These are phyloP conservation scores for Chenopodium suecicum DNA, from an alignment of 148 eudicot species.

Conservation along the genomic window DNA sequence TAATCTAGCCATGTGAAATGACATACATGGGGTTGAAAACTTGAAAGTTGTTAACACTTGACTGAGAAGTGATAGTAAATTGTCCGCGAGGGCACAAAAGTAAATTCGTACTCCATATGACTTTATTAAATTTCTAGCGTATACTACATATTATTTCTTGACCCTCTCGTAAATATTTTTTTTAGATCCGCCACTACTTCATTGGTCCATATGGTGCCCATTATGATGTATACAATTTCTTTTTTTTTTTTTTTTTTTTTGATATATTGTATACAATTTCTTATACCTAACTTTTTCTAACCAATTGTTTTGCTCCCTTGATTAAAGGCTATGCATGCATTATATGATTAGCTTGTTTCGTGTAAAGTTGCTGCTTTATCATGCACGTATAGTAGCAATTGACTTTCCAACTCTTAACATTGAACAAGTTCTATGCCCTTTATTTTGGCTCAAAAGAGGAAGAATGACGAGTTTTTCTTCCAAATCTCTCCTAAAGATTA, in stretches of 20 bases:
- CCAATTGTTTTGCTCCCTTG: background rate
- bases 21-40: background rate
- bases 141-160: background rate
- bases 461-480: too few species aligned
- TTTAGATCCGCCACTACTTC: too few species aligned
- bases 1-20: conserved; percentile 4
- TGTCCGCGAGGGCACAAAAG: background rate
- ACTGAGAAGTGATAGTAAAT: background rate
- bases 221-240: background rate
- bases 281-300: background rate
- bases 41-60: conserved; percentile 13
- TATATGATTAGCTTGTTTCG: background rate
- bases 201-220: too few species aligned
- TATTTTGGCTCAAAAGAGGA: too few species aligned
- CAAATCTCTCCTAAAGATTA: too few species aligned
- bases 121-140: too few species aligned
- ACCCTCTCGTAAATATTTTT: too few species aligned
- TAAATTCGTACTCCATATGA: background rate
- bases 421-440: too few species aligned
- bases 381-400: background rate
- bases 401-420: background rate
- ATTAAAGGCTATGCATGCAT: background rate
- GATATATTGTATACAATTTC: background rate
- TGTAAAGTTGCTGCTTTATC: background rate
- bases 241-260: too few species aligned